Base-by-base conservation (phyloP, 495 filamentous ascomycete species). In the Penicillium diatomitis region DNA sequence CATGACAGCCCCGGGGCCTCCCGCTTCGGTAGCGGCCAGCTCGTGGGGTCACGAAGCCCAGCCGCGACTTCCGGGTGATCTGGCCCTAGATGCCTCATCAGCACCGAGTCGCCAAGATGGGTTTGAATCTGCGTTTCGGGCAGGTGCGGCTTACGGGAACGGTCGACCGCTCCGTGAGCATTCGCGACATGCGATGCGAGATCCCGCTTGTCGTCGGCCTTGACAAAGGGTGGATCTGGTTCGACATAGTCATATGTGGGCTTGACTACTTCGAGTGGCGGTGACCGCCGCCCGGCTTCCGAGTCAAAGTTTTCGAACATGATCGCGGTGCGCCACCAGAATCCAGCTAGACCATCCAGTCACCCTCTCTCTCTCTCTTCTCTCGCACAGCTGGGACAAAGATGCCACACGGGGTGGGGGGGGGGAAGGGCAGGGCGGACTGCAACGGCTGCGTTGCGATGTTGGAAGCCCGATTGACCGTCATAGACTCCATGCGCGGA, bases 41-140 rank as follows among this genome's bases (percentile, higher is more conserved):
- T 38, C 31, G 62, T 54, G 38, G 36, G n/a, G 3, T 52, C 38
- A 32, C 48, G 40, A 41, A 61, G 65, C 52, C 56, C 44, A 31
- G 56, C 47, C 8, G 73, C 72, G 50, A 75, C 56, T 47, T 77
- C 72, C 36, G 71, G 74, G 51, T 62, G 61, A 51, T 69, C 66
- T 48, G 68, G 68, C 36, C 58, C 72, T 65, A 76, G 52, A 67
- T 60, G 58, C n/a, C 59, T 54, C 49, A 78, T 71, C 53, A 76
- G 69, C 57, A 75, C 71, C 48, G 65, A 62, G 58, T 76, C 70
- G 53, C 67, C 71, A 50, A 57, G 55, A 46, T 54, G 57, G 44
- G 66, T 62, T 57, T 49, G 50, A 33, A 44, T 46, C 54, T 62
- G 55, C 53, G 63, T 55, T 53, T 62, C 65, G 54, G 57, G 61